A percentile compares a stretch with the other conserved stretches of the same genome.
phyloP scores from a whole-genome alignment of 768 basidiomycete species.

The Ramaria rubella region DNA sequence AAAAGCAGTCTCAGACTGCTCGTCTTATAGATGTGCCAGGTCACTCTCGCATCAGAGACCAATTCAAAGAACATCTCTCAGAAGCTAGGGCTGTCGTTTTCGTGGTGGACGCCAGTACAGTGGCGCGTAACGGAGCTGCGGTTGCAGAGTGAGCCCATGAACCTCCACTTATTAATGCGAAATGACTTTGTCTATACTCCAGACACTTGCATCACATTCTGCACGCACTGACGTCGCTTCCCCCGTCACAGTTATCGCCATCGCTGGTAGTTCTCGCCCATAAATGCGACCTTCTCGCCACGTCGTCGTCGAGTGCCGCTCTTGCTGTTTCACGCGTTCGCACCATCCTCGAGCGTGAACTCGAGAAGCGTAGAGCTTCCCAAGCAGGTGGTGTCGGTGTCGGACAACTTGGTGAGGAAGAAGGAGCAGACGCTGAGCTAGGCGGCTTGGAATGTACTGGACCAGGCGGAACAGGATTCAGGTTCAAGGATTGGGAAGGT shows the following conservation, averaged over 20 bases:
- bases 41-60: conserved; percentile 73
- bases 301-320: conserved; percentile 30
- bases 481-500: conserved; percentile 78
- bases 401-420: conserved; percentile 66
- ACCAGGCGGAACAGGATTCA: conserved; percentile 48
- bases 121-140: conserved; percentile 65
- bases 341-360: conserved; percentile 74
- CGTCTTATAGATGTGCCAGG: conserved; percentile 62
- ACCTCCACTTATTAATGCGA: conserved; percentile 6
- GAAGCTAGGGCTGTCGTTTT: conserved; percentile 65
- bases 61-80: conserved; percentile 59
- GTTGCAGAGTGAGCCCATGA: conserved; percentile 68
- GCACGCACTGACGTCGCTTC: conserved; percentile 62
- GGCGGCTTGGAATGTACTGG: conserved; percentile 70
- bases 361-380: conserved; percentile 66
- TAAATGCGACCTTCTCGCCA: conserved; percentile 60
- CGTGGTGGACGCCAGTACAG: conserved; percentile 71
- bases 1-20: conserved; percentile 46
- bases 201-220: conserved; percentile 73
- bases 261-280: conserved; percentile 64
- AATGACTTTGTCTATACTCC: conserved; percentile 1
- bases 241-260: conserved; percentile 60
- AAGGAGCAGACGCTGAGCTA: conserved; percentile 44
- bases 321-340: conserved; percentile 67
- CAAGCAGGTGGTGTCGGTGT: conserved; percentile 61